phyloP scores from a whole-genome alignment of 805 yeast species.

The Starmerella stellata region DNA sequence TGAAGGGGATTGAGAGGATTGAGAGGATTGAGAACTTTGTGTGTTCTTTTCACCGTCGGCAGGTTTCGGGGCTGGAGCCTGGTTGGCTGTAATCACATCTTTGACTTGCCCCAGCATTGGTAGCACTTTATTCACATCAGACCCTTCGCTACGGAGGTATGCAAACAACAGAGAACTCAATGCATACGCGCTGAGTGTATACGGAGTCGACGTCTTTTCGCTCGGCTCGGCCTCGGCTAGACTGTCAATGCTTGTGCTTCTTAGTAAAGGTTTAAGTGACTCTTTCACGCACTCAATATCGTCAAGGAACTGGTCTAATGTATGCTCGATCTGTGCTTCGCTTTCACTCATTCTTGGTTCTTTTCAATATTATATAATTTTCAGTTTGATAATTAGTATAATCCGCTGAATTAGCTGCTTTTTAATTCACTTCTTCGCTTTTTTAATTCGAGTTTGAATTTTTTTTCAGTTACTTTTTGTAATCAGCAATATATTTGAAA shows the following conservation, averaged over 20 bases:
- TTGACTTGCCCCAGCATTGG: conserved; percentile 28
- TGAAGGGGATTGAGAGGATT: conserved; percentile 12
- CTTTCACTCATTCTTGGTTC: no score
- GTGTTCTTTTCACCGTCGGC: conserved; percentile 47
- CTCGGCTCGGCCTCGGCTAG: conserved; percentile 10
- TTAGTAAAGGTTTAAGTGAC: conserved; percentile 10
- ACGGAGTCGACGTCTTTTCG: conserved; percentile 9
- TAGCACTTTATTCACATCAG: conserved; percentile 39
- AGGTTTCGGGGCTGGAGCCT: neutral
- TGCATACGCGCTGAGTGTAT: conserved; percentile 28
- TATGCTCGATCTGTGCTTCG: conserved; percentile 6
- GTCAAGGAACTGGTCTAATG: conserved; percentile 11
- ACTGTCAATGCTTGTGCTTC: conserved; percentile 8
- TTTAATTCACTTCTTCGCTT: no score
- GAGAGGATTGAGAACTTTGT: conserved; percentile 1
- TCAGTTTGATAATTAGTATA: no score
- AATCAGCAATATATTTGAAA: no score
- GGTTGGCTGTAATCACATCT: conserved; percentile 22
- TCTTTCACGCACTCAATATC: conserved; percentile 11
- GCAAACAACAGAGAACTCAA: conserved; percentile 41
- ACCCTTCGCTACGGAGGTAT: conserved; percentile 40
- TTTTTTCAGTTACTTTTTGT: no score
- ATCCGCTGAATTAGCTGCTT: no score
- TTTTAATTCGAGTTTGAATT: no score
- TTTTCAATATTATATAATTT: no score